A percentile compares a stretch with the other conserved stretches of the same genome.
Evolutionary conservation across 2,329 filamentous ascomycete species (phyloP).

Genomic region (Colletotrichum liriopes): DNA sequence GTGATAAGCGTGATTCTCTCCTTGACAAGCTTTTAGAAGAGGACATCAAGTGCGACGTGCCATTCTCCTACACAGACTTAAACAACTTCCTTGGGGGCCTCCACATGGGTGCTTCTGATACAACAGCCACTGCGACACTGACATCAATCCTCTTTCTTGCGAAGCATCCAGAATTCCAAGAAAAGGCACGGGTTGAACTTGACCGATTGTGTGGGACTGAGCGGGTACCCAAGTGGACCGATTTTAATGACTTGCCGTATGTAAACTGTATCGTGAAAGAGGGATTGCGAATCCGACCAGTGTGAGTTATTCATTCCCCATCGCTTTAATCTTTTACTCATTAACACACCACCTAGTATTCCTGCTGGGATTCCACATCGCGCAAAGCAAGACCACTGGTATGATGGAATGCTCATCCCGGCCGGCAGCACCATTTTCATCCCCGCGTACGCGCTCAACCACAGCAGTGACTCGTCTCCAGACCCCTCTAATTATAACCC

Average conservation of each 20-base stretch:
- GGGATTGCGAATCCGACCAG: constrained; percentile 58
- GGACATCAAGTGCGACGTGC: constrained; percentile 50
- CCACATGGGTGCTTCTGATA: constrained; percentile 56
- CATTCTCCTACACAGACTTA: constrained; percentile 47
- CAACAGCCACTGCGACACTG: constrained; percentile 53
- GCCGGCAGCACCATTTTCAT: constrained; percentile 56
- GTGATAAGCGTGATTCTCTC: constrained; percentile 50
- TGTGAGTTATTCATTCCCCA: constrained; percentile 23
- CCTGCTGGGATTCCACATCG: constrained; percentile 16
- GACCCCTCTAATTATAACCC: constrained; percentile 52
- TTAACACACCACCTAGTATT: not conserved
- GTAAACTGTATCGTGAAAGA: constrained; percentile 61
- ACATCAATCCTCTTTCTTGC: constrained; percentile 60
- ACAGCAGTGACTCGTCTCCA: constrained; percentile 46
- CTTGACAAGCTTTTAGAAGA: constrained; percentile 60
- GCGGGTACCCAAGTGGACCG: constrained; percentile 55
- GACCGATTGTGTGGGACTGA: constrained; percentile 55
- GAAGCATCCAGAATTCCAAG: constrained; percentile 55
- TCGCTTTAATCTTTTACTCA: not conserved
- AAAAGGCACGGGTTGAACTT: constrained; percentile 59
- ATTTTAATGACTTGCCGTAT: constrained; percentile 58
- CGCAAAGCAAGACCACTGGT: constrained; percentile 52
- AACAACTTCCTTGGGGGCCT: constrained; percentile 56
- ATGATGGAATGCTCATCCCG: constrained; percentile 58
- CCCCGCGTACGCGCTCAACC: constrained; percentile 55